Evolutionary conservation across 352 stramenopile species (phyloP).

Genomic region (Hyaloperonospora brassicae): DNA sequence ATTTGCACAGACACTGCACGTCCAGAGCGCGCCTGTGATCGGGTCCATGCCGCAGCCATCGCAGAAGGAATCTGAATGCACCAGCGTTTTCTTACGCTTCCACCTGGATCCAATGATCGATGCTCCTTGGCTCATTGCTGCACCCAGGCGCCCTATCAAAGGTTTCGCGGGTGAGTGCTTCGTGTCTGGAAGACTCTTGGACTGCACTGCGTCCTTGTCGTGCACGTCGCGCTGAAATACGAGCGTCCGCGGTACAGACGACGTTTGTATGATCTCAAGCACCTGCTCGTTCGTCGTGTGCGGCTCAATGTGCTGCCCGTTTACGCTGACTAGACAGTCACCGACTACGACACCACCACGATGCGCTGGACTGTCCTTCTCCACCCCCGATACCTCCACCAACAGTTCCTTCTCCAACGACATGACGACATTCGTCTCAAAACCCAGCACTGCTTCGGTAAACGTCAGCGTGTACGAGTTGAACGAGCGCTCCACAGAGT

Average conservation of each 20-base stretch:
- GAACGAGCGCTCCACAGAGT: conserved; percentile 23
- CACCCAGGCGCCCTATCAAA: conserved; percentile 47
- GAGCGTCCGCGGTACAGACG: conserved; percentile 41
- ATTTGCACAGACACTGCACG: conserved; percentile 61
- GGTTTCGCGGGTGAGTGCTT: conserved; percentile 30
- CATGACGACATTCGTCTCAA: conserved; percentile 45
- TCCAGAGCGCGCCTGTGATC: conserved; percentile 57
- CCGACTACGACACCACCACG: conserved; percentile 47
- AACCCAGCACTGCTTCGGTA: conserved; percentile 42
- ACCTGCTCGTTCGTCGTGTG: conserved; percentile 59
- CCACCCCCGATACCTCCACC: conserved; percentile 48
- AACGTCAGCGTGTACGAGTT: conserved; percentile 66
- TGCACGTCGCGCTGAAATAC: conserved; percentile 43
- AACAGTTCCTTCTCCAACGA: conserved; percentile 43
- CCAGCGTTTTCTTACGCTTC: conserved; percentile 59
- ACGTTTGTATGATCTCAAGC: conserved; percentile 47
- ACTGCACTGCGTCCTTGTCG: conserved; percentile 30
- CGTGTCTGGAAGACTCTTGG: conserved; percentile 34
- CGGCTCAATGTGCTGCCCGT: conserved; percentile 47
- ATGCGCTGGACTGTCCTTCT: conserved; percentile 42
- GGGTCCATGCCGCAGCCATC: conserved; percentile 67
- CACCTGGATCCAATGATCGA: conserved; percentile 55
- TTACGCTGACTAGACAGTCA: conserved; percentile 55
- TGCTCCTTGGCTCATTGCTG: conserved; percentile 50
- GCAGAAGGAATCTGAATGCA: conserved; percentile 59